Conservation (phyloP, 176 grass and related monocot genomes). For the Saccharum spontaneum region DNA sequence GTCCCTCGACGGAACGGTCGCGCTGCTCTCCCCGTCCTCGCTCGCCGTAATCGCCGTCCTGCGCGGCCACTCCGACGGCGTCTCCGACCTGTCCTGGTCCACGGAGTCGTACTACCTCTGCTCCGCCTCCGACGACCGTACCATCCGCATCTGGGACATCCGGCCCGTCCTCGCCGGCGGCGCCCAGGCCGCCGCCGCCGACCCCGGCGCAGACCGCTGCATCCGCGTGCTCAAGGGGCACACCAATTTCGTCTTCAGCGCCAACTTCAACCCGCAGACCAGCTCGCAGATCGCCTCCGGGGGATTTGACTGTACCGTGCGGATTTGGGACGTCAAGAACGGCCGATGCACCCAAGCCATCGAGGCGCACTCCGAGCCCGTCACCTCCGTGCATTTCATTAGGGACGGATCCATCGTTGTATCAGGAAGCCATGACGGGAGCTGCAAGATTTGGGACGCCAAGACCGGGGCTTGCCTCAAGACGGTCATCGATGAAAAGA, state of each 20-base stretch:
- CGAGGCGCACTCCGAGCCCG: constrained; percentile 67
- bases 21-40: constrained; percentile 64
- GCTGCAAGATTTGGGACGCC: constrained; percentile 96
- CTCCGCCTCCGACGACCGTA: constrained; percentile 86
- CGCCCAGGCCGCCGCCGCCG: not conserved
- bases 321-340: constrained; percentile 74
- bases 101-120: constrained; percentile 88
- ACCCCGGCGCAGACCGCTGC: constrained; percentile 52
- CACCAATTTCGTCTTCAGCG: constrained; percentile 75
- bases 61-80: constrained; percentile 62
- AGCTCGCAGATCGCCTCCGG: constrained; percentile 75
- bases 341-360: constrained; percentile 60
- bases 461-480: constrained; percentile 69
- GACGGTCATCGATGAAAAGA: constrained; percentile 82
- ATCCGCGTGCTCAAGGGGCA: constrained; percentile 75
- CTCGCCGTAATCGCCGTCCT: constrained; percentile 55
- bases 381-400: constrained; percentile 89
- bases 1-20: constrained; percentile 76
- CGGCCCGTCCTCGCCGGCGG: constrained; percentile 48
- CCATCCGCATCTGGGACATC: constrained; percentile 79
- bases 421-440: constrained; percentile 82
- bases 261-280: constrained; percentile 86
- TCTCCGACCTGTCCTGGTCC: constrained; percentile 87
- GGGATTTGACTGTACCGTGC: constrained; percentile 77
- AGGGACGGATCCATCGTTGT: constrained; percentile 94